A percentile compares a stretch with the other conserved stretches of the same genome.
phyloP scores from a whole-genome alignment of 176 grass and related monocot genomes.

The Eragrostis nindensis region DNA sequence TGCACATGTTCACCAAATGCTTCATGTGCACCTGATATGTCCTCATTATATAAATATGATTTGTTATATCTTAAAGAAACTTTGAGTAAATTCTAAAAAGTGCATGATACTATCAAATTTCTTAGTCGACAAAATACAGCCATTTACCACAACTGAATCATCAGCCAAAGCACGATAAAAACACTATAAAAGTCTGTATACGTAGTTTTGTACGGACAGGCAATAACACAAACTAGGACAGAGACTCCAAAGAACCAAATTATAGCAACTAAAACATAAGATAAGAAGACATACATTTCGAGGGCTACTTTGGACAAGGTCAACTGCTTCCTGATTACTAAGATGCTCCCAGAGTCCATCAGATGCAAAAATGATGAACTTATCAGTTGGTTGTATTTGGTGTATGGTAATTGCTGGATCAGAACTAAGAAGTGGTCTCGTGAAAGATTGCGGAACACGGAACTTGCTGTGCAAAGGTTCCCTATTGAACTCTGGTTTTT shows the following conservation, averaged over 20 bases:
- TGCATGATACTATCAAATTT: background rate
- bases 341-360: slow-evolving; percentile 98
- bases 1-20: too few relatives aligned
- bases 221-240: slow-evolving; percentile 25
- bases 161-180: slow-evolving; percentile 19
- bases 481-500: slow-evolving; percentile 82
- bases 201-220: background rate
- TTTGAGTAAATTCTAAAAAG: slow-evolving; percentile 8
- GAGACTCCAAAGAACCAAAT: slow-evolving; percentile 27
- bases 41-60: slow-evolving; percentile 4
- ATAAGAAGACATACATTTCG: slow-evolving; percentile 71
- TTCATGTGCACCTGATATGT: too few relatives aligned
- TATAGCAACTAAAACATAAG: slow-evolving; percentile 35
- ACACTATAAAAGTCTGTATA: slow-evolving; percentile 19
- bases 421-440: slow-evolving; percentile 71
- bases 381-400: slow-evolving; percentile 66
- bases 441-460: slow-evolving; percentile 64
- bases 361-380: slow-evolving; percentile 93
- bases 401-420: slow-evolving; percentile 79
- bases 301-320: slow-evolving; percentile 70
- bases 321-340: slow-evolving; percentile 85
- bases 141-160: slow-evolving; percentile 8
- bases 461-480: slow-evolving; percentile 77
- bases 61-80: slow-evolving; percentile 11
- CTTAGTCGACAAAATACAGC: background rate